phyloP scores from a whole-genome alignment of 1,284 basidiomycete genomes.

The Fomes fomentarius region DNA sequence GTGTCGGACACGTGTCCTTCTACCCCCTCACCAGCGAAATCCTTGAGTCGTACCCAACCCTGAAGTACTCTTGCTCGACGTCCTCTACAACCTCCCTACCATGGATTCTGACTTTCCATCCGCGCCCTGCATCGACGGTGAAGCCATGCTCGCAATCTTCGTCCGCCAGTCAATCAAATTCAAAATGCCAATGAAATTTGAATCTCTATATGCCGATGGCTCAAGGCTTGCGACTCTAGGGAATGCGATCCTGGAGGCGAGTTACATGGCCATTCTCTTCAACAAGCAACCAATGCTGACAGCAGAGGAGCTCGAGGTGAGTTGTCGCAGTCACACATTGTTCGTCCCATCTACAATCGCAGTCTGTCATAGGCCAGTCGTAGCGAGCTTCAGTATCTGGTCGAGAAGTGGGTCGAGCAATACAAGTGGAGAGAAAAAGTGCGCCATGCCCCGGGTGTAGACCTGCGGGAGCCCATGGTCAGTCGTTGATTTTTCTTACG shows the following conservation, averaged over 20 bases:
- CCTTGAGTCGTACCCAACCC: constrained; percentile 22
- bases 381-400: constrained; percentile 41
- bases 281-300: constrained; percentile 54
- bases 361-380: constrained; percentile 30
- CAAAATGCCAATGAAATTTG: constrained; percentile 40
- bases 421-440: constrained; percentile 63
- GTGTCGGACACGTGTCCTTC: constrained; percentile 33
- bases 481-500: constrained; percentile 17
- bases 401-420: constrained; percentile 58
- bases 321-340: constrained; percentile 21
- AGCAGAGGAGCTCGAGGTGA: constrained; percentile 52
- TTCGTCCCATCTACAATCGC: constrained; percentile 21
- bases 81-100: constrained; percentile 20
- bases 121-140: constrained; percentile 48
- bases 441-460: constrained; percentile 50
- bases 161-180: constrained; percentile 67
- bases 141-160: constrained; percentile 64
- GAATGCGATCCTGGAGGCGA: constrained; percentile 50
- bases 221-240: constrained; percentile 61
- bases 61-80: constrained; percentile 35
- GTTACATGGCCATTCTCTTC: constrained; percentile 55
- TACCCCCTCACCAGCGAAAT: constrained; percentile 24
- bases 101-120: constrained; percentile 37
- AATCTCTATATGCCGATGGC: constrained; percentile 54
- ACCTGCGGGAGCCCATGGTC: constrained; percentile 53